phyloP scores from a whole-genome alignment of 257 asterid genomes.

The Nicotiana sylvestris region DNA sequence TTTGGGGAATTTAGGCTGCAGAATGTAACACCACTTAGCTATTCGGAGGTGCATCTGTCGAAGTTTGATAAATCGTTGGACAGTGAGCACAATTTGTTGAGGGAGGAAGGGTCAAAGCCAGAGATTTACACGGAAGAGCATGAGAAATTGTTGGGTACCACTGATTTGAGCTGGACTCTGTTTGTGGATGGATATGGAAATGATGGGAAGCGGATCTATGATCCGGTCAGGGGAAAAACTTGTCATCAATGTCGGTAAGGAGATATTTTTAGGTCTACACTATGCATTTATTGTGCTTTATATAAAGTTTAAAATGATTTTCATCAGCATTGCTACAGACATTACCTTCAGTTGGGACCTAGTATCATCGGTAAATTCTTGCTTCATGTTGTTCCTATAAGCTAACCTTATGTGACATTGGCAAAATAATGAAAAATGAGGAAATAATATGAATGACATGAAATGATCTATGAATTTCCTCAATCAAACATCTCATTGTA shows the following conservation, averaged over 20 bases:
- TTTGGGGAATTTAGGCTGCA: slow-evolving; percentile 61
- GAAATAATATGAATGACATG: background rate
- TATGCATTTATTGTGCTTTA: background rate
- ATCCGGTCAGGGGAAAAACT: slow-evolving; percentile 75
- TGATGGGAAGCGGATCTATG: slow-evolving; percentile 88
- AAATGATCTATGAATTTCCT: background rate
- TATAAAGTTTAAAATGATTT: background rate
- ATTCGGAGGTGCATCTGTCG: slow-evolving; percentile 42
- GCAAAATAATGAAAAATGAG: background rate
- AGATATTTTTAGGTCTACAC: background rate
- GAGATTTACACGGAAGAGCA: slow-evolving; percentile 89
- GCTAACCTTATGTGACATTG: background rate
- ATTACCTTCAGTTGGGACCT: background rate
- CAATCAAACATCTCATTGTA: background rate
- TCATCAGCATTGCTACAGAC: background rate
- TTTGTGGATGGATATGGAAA: slow-evolving; percentile 85
- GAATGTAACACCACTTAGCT: slow-evolving; percentile 65
- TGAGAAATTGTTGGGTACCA: slow-evolving; percentile 74
- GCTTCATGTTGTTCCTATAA: background rate
- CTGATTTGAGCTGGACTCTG: slow-evolving; percentile 70
- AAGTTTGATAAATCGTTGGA: slow-evolving; percentile 35
- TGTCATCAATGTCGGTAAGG: slow-evolving; percentile 95
- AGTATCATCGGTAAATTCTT: background rate
- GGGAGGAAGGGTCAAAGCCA: slow-evolving; percentile 67
- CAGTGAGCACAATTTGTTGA: slow-evolving; percentile 29